Conservation (phyloP, 1,284 basidiomycete genomes). For the Omphalotus olearius region DNA sequence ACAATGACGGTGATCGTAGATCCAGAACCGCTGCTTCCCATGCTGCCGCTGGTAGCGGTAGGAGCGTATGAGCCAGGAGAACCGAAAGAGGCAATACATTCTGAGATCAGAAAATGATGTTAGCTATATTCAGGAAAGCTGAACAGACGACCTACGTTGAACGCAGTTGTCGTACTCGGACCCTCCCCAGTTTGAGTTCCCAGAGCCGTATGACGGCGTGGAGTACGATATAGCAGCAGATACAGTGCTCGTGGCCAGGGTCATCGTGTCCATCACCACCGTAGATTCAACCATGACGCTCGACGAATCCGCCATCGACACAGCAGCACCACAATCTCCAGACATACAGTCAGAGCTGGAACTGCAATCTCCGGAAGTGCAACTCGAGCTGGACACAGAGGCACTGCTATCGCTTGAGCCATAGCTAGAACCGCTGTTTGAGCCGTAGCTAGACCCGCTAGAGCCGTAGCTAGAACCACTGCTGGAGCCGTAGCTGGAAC, state of each 20-base stretch:
- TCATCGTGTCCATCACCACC: conserved; percentile 8
- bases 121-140: not conserved
- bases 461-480: conserved; percentile 12
- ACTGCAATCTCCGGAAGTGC: conserved; percentile 10
- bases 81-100: conserved; percentile 62
- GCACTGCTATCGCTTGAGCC: not conserved
- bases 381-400: no score
- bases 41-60: conserved; percentile 27
- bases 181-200: conserved; percentile 52
- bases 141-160: conserved; percentile 40
- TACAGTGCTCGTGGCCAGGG: conserved; percentile 8
- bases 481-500: conserved; percentile 4
- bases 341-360: conserved; percentile 15
- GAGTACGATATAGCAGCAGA: conserved; percentile 24
- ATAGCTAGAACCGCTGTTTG: not conserved
- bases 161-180: conserved; percentile 66
- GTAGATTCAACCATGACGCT: conserved; percentile 9
- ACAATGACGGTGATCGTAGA: conserved; percentile 71
- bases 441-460: not conserved
- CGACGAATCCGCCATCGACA: no score
- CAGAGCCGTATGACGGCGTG: conserved; percentile 60
- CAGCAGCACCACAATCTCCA: no score
- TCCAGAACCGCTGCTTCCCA: conserved; percentile 40
- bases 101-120: conserved; percentile 28
- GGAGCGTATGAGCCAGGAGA: conserved; percentile 37